A percentile compares a stretch with the other conserved stretches of the same genome.
phyloP scores from a whole-genome alignment of 495 filamentous ascomycete genomes.

The Aspergillus haitiensis region DNA sequence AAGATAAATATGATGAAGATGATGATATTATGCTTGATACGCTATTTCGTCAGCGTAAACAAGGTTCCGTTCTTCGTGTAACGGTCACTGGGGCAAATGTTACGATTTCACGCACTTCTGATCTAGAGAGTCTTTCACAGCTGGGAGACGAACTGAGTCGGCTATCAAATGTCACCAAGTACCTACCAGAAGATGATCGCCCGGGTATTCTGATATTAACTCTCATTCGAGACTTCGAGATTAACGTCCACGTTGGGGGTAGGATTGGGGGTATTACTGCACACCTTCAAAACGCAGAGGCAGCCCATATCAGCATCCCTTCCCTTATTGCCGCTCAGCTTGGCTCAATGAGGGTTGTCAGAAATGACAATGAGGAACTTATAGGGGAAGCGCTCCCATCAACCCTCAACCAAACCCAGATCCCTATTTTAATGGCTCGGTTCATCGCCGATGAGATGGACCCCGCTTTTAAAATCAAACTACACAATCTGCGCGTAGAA shows the following conservation, averaged over 20 bases:
- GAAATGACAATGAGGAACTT: conserved; percentile 71
- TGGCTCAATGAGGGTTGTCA: conserved; percentile 53
- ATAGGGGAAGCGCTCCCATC: conserved; percentile 53
- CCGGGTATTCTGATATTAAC: conserved; percentile 81
- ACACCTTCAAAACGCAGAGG: conserved; percentile 59
- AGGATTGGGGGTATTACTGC: conserved; percentile 64
- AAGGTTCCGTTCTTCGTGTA: conserved; percentile 80
- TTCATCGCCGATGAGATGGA: conserved; percentile 94
- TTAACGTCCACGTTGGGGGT: conserved; percentile 58
- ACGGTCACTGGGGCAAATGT: conserved; percentile 62
- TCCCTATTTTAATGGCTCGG: conserved; percentile 72
- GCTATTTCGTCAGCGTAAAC: conserved; percentile 81
- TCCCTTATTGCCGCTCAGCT: conserved; percentile 75
- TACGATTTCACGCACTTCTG: conserved; percentile 56
- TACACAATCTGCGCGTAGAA: conserved; percentile 77
- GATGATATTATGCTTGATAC: conserved; percentile 96
- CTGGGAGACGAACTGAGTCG: conserved; percentile 76
- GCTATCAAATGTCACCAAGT: conserved; percentile 86
- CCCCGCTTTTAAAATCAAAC: conserved; percentile 80
- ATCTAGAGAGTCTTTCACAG: conserved; percentile 61
- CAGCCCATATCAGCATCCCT: conserved; percentile 83
- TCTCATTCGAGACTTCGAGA: conserved; percentile 61
- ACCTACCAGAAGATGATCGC: conserved; percentile 92
- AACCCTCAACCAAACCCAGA: conserved; percentile 24
- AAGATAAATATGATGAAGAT: conserved; percentile 84